A percentile compares a stretch with the other conserved stretches of the same genome.
These are phyloP conservation scores for Penicillium malachiteum DNA, from an alignment of 495 filamentous ascomycete genomes.

Conservation along the genomic window DNA sequence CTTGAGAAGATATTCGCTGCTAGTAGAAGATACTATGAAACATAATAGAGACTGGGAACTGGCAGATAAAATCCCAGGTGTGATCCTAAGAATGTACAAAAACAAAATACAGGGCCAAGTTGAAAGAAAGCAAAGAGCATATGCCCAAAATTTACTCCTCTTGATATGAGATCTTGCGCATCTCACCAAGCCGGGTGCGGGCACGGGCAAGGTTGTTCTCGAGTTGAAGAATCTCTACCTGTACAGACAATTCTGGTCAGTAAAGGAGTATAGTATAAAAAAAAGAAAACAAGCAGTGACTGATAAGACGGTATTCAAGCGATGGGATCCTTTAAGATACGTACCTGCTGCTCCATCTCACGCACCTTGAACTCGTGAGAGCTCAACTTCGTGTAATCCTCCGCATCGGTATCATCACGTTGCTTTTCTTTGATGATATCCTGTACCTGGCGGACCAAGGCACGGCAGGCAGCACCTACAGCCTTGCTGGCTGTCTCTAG, in stretches of 20 bases:
- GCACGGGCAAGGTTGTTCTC: slow-evolving; percentile 85
- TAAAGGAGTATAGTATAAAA: background rate
- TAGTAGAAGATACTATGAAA: too few species aligned
- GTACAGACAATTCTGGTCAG: slow-evolving; percentile 15
- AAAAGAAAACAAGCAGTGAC: background rate
- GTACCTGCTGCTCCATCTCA: slow-evolving; percentile 99
- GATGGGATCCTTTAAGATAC: slow-evolving; percentile 27
- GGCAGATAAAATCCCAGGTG: too few species aligned
- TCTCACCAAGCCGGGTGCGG: slow-evolving; percentile 84
- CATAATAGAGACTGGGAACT: too few species aligned
- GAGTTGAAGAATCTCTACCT: slow-evolving; percentile 97
- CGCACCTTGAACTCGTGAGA: slow-evolving; percentile 96
- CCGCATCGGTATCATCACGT: slow-evolving; percentile 68
- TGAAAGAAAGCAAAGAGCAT: background rate
- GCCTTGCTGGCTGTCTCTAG: slow-evolving; percentile 91
- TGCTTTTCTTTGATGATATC: slow-evolving; percentile 84
- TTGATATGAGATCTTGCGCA: slow-evolving; percentile 98
- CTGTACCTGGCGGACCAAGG: slow-evolving; percentile 90
- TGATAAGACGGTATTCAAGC: slow-evolving; percentile 6
- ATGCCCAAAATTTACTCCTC: slow-evolving; percentile 55
- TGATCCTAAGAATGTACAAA: too few species aligned
- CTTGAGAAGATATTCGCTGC: too few species aligned
- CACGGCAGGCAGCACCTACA: slow-evolving; percentile 82
- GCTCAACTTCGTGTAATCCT: slow-evolving; percentile 84
- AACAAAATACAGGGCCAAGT: background rate